Conservation (phyloP, 179 eudicot genomes). For the Beta lomatogona region DNA sequence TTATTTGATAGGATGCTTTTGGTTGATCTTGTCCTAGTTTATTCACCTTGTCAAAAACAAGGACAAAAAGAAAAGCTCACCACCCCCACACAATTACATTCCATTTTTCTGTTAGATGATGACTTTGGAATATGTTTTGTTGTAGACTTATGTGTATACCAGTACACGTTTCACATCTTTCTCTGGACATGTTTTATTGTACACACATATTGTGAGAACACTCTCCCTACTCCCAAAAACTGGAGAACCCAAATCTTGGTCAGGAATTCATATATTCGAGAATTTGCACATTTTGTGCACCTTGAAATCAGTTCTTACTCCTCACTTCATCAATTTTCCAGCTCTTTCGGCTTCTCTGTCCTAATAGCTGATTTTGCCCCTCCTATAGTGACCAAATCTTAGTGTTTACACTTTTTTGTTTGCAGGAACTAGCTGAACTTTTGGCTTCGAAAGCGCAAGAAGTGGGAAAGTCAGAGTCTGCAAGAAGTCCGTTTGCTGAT, state of each 20-base stretch:
- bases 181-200: too few species aligned
- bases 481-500: slow-evolving; percentile 77
- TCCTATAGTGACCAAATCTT: not conserved
- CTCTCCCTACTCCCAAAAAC: too few species aligned
- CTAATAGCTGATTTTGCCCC: not conserved
- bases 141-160: too few species aligned
- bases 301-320: not conserved
- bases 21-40: too few species aligned
- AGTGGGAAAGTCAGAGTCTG: slow-evolving; percentile 56
- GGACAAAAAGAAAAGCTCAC: too few species aligned
- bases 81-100: too few species aligned
- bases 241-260: too few species aligned
- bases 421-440: slow-evolving; percentile 68
- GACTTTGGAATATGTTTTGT: too few species aligned
- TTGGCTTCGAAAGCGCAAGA: slow-evolving; percentile 66
- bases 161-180: too few species aligned
- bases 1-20: not conserved
- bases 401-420: not conserved
- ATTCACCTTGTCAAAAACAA: too few species aligned
- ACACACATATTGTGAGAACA: too few species aligned
- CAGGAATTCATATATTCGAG: not conserved
- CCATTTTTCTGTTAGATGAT: too few species aligned
- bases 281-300: not conserved
- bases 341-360: not conserved
- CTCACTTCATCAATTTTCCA: not conserved